Evolutionary conservation across 768 basidiomycete species (phyloP).

Genomic region (Rhodocollybia butyracea): DNA sequence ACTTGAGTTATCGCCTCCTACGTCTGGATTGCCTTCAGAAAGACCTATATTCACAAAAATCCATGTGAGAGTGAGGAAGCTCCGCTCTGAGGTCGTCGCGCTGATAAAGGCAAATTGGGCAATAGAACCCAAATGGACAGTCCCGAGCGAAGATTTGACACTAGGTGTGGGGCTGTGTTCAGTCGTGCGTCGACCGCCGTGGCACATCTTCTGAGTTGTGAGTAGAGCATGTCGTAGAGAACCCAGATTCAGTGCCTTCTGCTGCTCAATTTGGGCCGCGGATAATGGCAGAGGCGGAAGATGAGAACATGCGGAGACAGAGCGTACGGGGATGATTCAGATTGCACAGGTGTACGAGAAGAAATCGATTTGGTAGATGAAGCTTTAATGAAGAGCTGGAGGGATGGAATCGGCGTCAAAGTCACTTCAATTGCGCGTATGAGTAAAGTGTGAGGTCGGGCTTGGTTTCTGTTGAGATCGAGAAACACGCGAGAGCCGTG

Average conservation of each 20-base stretch:
- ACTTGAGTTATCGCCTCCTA: slow-evolving; percentile 19
- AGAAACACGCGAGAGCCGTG: slow-evolving; percentile 37
- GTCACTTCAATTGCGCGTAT: slow-evolving; percentile 74
- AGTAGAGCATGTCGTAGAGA: slow-evolving; percentile 48
- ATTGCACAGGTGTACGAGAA: slow-evolving; percentile 44
- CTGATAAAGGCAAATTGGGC: slow-evolving; percentile 16
- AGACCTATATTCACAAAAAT: slow-evolving; percentile 33
- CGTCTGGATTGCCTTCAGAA: slow-evolving; percentile 35
- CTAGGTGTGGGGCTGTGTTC: slow-evolving; percentile 23
- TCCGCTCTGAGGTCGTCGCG: slow-evolving; percentile 39
- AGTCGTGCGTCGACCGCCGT: slow-evolving; percentile 66
- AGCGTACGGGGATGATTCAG: slow-evolving; percentile 38
- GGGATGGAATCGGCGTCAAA: slow-evolving; percentile 43
- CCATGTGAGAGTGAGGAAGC: slow-evolving; percentile 52
- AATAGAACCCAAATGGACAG: slow-evolving; percentile 5
- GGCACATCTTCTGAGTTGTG: slow-evolving; percentile 37
- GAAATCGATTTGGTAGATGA: slow-evolving; percentile 10
- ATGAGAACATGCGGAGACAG: slow-evolving; percentile 10
- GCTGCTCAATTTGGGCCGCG: slow-evolving; percentile 29
- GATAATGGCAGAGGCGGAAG: background rate
- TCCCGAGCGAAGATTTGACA: slow-evolving; percentile 7
- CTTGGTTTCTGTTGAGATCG: slow-evolving; percentile 32
- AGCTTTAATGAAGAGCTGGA: background rate
- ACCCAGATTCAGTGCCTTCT: slow-evolving; percentile 43
- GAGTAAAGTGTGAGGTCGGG: slow-evolving; percentile 82